Evolutionary conservation across 495 filamentous ascomycete species (phyloP).

Genomic region (Pseudotulostoma volvatum): DNA sequence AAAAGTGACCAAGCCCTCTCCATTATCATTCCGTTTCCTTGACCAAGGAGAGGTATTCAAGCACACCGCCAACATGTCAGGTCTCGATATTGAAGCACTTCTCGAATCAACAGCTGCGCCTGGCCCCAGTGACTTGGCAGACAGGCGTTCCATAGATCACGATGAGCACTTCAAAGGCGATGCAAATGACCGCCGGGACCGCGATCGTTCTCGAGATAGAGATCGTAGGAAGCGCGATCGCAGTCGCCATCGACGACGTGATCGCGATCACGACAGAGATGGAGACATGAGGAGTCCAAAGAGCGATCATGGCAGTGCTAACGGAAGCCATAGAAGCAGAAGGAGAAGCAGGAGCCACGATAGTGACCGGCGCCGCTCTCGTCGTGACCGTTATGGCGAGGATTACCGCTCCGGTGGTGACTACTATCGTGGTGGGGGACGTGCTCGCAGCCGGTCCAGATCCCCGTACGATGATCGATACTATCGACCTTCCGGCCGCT

Average conservation of each 20-base stretch:
- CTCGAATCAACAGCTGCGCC: slow-evolving; percentile 72
- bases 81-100: slow-evolving; percentile 84
- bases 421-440: slow-evolving; percentile 56
- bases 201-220: slow-evolving; percentile 40
- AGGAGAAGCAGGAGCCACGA: slow-evolving; percentile 69
- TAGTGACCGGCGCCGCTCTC: slow-evolving; percentile 60
- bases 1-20: slow-evolving; percentile 31
- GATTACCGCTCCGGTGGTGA: slow-evolving; percentile 52
- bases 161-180: slow-evolving; percentile 44
- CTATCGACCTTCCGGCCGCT: slow-evolving; percentile 55
- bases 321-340: slow-evolving; percentile 70
- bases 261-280: slow-evolving; percentile 47
- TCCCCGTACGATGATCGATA: slow-evolving; percentile 59
- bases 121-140: slow-evolving; percentile 34
- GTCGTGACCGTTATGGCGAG: slow-evolving; percentile 57
- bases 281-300: slow-evolving; percentile 51
- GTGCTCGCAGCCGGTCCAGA: slow-evolving; percentile 56
- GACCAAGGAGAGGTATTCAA: slow-evolving; percentile 7
- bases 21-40: slow-evolving; percentile 14
- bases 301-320: slow-evolving; percentile 69
- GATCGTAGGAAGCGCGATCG: slow-evolving; percentile 41
- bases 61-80: slow-evolving; percentile 48
- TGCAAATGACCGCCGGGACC: slow-evolving; percentile 37
- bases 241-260: slow-evolving; percentile 50
- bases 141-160: slow-evolving; percentile 35